Conservation (phyloP, 768 basidiomycete genomes). For the Neoboletus brunneissimus region DNA sequence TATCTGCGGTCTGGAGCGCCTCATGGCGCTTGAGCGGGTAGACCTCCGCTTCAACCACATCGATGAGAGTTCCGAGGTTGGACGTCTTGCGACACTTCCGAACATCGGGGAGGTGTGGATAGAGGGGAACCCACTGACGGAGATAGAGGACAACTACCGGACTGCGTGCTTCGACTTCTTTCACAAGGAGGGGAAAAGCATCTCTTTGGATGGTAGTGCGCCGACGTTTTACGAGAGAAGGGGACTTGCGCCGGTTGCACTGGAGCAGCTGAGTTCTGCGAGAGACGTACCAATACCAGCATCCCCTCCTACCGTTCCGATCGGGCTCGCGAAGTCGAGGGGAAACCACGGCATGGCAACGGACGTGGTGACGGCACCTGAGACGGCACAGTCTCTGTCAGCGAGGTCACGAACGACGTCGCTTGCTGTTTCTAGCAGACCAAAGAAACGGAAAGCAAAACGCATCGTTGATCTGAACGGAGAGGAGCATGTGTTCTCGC, state of each 20-base stretch:
- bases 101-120: conserved; percentile 80
- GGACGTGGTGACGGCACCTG: conserved; percentile 19
- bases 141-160: conserved; percentile 68
- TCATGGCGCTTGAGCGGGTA: conserved; percentile 77
- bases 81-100: conserved; percentile 75
- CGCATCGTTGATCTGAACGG: conserved; percentile 78
- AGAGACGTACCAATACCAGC: conserved; percentile 47
- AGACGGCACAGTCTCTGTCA: conserved; percentile 29
- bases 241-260: conserved; percentile 46
- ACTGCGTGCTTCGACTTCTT: conserved; percentile 81
- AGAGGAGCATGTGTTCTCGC: conserved; percentile 34
- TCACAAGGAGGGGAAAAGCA: conserved; percentile 74
- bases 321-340: conserved; percentile 38
- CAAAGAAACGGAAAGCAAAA: conserved; percentile 60
- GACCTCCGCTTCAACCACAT: conserved; percentile 80
- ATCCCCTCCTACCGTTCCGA: conserved; percentile 61
- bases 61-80: conserved; percentile 81
- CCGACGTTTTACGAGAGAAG: conserved; percentile 73
- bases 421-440: conserved; percentile 42
- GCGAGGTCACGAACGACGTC: conserved; percentile 43
- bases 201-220: conserved; percentile 70
- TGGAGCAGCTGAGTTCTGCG: conserved; percentile 51
- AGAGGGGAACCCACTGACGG: conserved; percentile 78
- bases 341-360: conserved; percentile 16
- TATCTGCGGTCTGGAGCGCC: conserved; percentile 92